Base-by-base conservation (phyloP, 768 basidiomycete genomes). In the Collybia nuda region DNA sequence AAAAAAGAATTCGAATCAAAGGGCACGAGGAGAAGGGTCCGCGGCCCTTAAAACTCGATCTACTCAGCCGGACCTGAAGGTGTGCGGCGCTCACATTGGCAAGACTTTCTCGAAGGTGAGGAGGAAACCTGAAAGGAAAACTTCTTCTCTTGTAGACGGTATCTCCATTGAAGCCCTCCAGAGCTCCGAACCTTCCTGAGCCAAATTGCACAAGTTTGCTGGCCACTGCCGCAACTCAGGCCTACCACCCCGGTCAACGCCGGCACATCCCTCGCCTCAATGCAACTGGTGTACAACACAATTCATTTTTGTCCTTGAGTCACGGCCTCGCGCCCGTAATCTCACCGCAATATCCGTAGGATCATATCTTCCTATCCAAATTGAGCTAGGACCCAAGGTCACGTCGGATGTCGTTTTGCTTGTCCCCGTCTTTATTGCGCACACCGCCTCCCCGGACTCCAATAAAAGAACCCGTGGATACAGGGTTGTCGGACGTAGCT, bases 1-100 rank as follows among this genome's bases (percentile, higher is more conserved):
- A 77, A 82, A 78, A 81, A 82, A 81, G 79, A 80, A 82, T 76
- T 80, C 76, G 77, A 78, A 80, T 68, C 74, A 71, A 64, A 71
- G 78, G 79, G 67, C 82, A 86, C 82, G 84, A 85, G 84, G 83
- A 79, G 71, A 71, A 60, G 71, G 69, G 69, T 77, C 77, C 77
- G 77, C 77, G 77, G 78, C 74, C 73, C 73, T 74, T 74, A 66
- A 70, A 70, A 65, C 62, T 62, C 56, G 56, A 57, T 62, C 69
- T 62, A 64, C 67, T 74, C 75, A 72, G 73, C 73, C 70, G 71
- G 70, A 67, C 62, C 67, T 71, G 67, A 71, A 70, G 66, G 66
- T 63, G 65, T 70, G 73, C 72, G 70, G 71, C 74, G 73, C 71
- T 72, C 68, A 63, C 58, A 61, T 62, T 72, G 68, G 68, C 67